Evolutionary conservation across 148 eudicot species (phyloP).

Genomic region (Arbutus unedo): DNA sequence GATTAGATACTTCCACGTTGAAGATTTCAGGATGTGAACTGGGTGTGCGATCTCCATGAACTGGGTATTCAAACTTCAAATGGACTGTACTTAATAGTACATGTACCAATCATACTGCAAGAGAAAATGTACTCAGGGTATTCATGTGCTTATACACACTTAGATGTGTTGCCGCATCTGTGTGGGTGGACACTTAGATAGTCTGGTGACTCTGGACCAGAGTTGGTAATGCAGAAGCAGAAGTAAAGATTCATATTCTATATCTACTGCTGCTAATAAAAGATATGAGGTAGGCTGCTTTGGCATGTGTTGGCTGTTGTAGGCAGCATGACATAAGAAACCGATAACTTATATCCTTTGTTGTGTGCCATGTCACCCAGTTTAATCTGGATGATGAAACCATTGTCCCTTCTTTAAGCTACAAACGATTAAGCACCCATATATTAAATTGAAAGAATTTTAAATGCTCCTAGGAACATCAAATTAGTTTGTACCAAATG

Average conservation of each 20-base stretch:
- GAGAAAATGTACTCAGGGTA: no score
- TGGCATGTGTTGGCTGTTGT: background rate
- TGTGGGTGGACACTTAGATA: background rate
- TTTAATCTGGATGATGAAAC: background rate
- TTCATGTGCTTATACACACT: no score
- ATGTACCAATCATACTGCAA: no score
- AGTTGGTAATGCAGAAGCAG: background rate
- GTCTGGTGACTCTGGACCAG: slow-evolving; percentile 1
- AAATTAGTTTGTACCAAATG: background rate
- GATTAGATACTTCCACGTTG: no score
- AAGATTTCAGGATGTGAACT: no score
- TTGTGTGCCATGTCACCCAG: background rate
- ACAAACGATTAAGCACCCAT: background rate
- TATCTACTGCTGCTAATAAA: background rate
- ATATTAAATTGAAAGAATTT: background rate
- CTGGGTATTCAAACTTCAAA: no score
- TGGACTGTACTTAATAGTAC: no score
- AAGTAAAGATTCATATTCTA: background rate
- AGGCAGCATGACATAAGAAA: background rate
- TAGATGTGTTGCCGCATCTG: no score
- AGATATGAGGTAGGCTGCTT: background rate
- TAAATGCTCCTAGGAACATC: background rate
- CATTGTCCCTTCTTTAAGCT: background rate
- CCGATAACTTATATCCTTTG: background rate
- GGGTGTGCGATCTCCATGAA: no score